phyloP scores from a whole-genome alignment of 2,329 filamentous ascomycete species.

The Stemphylium beticola region DNA sequence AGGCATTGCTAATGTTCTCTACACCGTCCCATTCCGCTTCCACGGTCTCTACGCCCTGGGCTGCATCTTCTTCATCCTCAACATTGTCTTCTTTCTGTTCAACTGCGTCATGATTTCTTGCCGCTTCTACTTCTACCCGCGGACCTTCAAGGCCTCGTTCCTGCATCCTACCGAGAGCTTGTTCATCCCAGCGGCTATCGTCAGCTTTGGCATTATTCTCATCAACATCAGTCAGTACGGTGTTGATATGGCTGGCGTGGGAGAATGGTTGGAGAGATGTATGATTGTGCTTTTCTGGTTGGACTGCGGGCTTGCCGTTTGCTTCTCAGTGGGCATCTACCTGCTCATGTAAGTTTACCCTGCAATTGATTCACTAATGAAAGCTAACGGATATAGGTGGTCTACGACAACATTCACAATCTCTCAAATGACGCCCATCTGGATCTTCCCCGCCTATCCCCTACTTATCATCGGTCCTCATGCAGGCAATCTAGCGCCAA shows the following conservation, averaged over 20 bases:
- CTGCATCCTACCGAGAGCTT: conserved; percentile 78
- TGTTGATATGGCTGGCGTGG: conserved; percentile 55
- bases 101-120: conserved; percentile 70
- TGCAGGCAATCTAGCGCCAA: conserved; percentile 63
- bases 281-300: conserved; percentile 78
- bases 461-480: conserved; percentile 78
- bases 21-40: conserved; percentile 55
- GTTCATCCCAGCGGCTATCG: conserved; percentile 72
- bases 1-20: conserved; percentile 65
- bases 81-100: conserved; percentile 69
- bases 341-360: conserved; percentile 66
- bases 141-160: conserved; percentile 74
- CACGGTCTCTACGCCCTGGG: conserved; percentile 56
- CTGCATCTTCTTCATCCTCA: conserved; percentile 56
- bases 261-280: conserved; percentile 58
- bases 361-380: neutral
- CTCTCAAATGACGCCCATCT: conserved; percentile 83
- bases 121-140: conserved; percentile 72
- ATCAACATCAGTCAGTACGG: conserved; percentile 81
- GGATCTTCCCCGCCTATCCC: conserved; percentile 87
- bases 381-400: conserved; percentile 55
- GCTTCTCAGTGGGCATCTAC: conserved; percentile 74
- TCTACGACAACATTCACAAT: conserved; percentile 73
- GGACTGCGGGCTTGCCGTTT: conserved; percentile 70
- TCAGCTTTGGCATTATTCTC: conserved; percentile 68